phyloP scores from a whole-genome alignment of 2,329 filamentous ascomycete species.

The Claviceps digitariae region DNA sequence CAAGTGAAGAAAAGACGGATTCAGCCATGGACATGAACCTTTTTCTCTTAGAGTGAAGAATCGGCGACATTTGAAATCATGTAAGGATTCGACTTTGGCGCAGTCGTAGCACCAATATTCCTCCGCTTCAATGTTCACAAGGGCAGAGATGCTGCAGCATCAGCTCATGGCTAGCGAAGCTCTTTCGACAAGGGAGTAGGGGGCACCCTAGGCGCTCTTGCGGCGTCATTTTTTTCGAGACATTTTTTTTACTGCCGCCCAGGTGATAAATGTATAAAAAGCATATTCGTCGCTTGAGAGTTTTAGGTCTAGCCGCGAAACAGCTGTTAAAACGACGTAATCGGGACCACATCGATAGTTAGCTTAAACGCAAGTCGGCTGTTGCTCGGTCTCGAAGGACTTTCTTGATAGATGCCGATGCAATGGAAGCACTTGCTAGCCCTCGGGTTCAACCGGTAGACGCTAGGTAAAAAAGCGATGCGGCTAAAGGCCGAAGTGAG shows the following conservation, averaged over 20 bases:
- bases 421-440: neutral
- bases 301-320: constrained; percentile 8
- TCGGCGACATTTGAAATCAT: constrained; percentile 33
- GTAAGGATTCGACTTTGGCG: constrained; percentile 36
- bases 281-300: constrained; percentile 33
- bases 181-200: too few species aligned
- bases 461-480: too few species aligned
- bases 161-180: too few species aligned
- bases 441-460: too few species aligned
- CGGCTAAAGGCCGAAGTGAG: too few species aligned
- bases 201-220: constrained; percentile 38
- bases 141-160: constrained; percentile 40
- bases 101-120: constrained; percentile 46
- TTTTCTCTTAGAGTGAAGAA: constrained; percentile 35
- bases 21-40: constrained; percentile 40
- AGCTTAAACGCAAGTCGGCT: constrained; percentile 7
- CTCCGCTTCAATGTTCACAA: constrained; percentile 30
- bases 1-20: constrained; percentile 37
- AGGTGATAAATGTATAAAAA: constrained; percentile 40
- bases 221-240: constrained; percentile 30
- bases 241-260: constrained; percentile 42
- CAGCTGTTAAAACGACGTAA: neutral
- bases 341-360: neutral
- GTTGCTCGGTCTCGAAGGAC: constrained; percentile 6
- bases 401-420: constrained; percentile 2